phyloP scores from a whole-genome alignment of 139 green algal species.

The Chlamydomonas sphaeroides region DNA sequence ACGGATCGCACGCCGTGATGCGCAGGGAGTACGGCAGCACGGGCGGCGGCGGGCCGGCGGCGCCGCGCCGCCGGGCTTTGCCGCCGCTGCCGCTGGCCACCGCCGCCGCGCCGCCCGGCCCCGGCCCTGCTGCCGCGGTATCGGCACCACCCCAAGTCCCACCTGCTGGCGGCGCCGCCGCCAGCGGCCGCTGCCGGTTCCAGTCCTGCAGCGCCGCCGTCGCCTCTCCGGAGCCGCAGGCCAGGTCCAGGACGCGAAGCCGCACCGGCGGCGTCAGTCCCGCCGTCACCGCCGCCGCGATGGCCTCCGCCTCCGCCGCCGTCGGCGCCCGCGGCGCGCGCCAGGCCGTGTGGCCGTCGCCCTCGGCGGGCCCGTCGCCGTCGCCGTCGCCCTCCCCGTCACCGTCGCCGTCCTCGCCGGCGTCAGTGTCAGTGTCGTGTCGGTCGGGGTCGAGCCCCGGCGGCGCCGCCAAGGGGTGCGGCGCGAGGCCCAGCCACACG shows the following conservation, averaged over 20 bases:
- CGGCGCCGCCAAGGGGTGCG: no score
- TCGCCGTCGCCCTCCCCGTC: background rate
- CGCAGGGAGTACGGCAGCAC: slow-evolving; percentile 18
- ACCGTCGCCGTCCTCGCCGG: background rate
- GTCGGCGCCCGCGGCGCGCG: background rate
- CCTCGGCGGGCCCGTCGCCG: background rate
- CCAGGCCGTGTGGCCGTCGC: background rate
- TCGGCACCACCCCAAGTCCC: no score
- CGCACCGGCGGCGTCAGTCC: slow-evolving; percentile 6
- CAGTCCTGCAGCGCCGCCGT: background rate
- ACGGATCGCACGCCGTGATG: slow-evolving; percentile 35
- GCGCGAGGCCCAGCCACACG: slow-evolving; percentile 27
- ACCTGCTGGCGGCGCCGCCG: background rate
- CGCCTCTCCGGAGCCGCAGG: slow-evolving; percentile 17
- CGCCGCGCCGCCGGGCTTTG: background rate
- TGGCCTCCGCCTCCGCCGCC: background rate
- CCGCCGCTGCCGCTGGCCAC: background rate
- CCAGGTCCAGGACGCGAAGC: slow-evolving; percentile 25
- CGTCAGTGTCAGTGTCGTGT: no score
- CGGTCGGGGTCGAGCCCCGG: no score
- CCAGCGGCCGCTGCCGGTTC: background rate
- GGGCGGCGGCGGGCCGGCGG: no score
- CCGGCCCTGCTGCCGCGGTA: no score
- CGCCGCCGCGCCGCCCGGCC: background rate
- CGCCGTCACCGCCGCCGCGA: background rate